Evolutionary conservation across 805 yeast genomes (phyloP).

Genomic region (Candida sonorensis): DNA sequence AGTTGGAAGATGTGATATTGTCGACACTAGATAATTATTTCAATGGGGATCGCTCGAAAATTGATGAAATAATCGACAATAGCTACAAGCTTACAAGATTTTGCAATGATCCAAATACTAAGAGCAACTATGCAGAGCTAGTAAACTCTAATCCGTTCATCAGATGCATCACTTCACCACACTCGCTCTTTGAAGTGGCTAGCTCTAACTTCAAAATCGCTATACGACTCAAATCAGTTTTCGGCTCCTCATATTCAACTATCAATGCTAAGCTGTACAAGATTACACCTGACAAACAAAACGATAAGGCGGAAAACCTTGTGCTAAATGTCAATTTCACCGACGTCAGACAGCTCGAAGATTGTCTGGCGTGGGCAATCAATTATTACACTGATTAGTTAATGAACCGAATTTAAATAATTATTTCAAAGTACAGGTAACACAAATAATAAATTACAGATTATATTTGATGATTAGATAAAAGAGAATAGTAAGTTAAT

Average conservation of each 20-base stretch:
- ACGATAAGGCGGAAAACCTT: no score
- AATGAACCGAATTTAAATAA: not conserved
- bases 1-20: slow-evolving; percentile 24
- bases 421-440: no score
- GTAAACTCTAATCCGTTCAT: slow-evolving; percentile 15
- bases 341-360: slow-evolving; percentile 46
- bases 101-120: slow-evolving; percentile 15
- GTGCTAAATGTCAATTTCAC: slow-evolving; percentile 42
- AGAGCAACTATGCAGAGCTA: not conserved
- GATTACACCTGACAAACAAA: no score
- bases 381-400: slow-evolving; percentile 12
- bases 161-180: slow-evolving; percentile 16
- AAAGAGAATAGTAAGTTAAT: no score
- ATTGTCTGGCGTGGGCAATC: slow-evolving; percentile 51
- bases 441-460: no score
- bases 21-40: slow-evolving; percentile 9
- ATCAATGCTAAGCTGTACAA: slow-evolving; percentile 8
- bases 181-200: slow-evolving; percentile 14
- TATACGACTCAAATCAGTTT: slow-evolving; percentile 9
- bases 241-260: slow-evolving; percentile 12
- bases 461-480: no score
- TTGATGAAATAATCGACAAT: slow-evolving; percentile 7
- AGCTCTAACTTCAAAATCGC: slow-evolving; percentile 7
- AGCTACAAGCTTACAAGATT: slow-evolving; percentile 11
- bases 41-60: slow-evolving; percentile 15